Percentiles rank a stretch among this genome's conserved stretches.
Conservation (phyloP, 805 yeast genomes). For the Saturnispora diversa region DNA sequence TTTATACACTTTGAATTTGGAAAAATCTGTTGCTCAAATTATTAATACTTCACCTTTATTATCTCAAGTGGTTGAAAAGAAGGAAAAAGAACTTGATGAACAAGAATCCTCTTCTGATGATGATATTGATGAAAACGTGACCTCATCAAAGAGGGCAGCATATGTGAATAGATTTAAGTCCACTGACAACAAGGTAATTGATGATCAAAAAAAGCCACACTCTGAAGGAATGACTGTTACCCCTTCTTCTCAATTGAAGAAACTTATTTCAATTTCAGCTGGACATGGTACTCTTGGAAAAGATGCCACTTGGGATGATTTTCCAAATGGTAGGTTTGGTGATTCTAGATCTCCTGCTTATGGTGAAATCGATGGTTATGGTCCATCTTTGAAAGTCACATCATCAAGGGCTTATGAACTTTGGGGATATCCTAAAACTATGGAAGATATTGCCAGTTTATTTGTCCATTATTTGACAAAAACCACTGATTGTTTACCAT, state of each 20-base stretch:
- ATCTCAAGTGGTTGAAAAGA: constrained; percentile 37
- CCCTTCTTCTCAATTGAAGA: constrained; percentile 37
- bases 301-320: constrained; percentile 96
- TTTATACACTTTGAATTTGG: constrained; percentile 86
- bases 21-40: constrained; percentile 83
- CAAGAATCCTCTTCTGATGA: constrained; percentile 30
- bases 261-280: constrained; percentile 66
- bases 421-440: constrained; percentile 72
- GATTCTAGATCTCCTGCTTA: constrained; percentile 94
- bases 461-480: constrained; percentile 69
- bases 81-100: constrained; percentile 33
- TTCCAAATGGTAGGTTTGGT: constrained; percentile 92
- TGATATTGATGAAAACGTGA: constrained; percentile 25
- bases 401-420: constrained; percentile 55
- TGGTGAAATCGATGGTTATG: constrained; percentile 97
- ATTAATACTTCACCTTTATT: constrained; percentile 55
- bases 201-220: constrained; percentile 16
- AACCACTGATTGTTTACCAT: constrained; percentile 74
- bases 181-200: constrained; percentile 27
- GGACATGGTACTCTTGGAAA: constrained; percentile 81
- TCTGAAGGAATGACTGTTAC: constrained; percentile 15
- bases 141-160: constrained; percentile 32
- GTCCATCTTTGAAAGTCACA: constrained; percentile 77
- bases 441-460: constrained; percentile 52
- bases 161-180: constrained; percentile 27